Conservation (phyloP, 257 asterid genomes). For the Schizonepeta tenuifolia region DNA sequence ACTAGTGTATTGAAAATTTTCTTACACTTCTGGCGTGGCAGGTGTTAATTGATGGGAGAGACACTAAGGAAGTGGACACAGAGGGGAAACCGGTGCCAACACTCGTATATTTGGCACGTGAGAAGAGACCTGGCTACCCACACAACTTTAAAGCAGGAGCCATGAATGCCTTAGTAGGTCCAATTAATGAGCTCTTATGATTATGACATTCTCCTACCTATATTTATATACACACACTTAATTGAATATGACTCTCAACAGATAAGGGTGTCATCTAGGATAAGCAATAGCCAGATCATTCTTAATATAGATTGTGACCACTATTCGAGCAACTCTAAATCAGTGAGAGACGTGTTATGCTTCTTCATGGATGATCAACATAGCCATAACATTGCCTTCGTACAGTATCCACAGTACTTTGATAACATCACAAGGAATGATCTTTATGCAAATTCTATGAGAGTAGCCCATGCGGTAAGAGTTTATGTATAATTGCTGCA, state of each 20-base stretch:
- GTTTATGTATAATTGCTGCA: too few relatives aligned
- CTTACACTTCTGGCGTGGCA: neutral
- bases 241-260: neutral
- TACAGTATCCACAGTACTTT: constrained; percentile 16
- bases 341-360: constrained; percentile 24
- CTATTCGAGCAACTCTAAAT: constrained; percentile 17
- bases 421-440: constrained; percentile 8
- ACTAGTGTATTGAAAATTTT: too few relatives aligned
- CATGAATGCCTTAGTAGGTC: constrained; percentile 28
- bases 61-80: neutral
- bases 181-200: neutral
- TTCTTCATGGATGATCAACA: constrained; percentile 25
- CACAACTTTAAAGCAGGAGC: constrained; percentile 31
- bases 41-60: constrained; percentile 10
- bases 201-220: neutral
- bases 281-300: constrained; percentile 15
- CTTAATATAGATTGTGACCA: constrained; percentile 26
- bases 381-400: constrained; percentile 16
- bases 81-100: constrained; percentile 24
- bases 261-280: constrained; percentile 28
- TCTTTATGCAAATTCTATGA: neutral
- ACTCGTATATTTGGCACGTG: constrained; percentile 24
- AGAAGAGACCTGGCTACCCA: constrained; percentile 11
- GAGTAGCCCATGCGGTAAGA: neutral
- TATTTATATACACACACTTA: neutral